Evolutionary conservation across 176 grass and related monocot species (phyloP).

Genomic region (Oryza rufipogon): DNA sequence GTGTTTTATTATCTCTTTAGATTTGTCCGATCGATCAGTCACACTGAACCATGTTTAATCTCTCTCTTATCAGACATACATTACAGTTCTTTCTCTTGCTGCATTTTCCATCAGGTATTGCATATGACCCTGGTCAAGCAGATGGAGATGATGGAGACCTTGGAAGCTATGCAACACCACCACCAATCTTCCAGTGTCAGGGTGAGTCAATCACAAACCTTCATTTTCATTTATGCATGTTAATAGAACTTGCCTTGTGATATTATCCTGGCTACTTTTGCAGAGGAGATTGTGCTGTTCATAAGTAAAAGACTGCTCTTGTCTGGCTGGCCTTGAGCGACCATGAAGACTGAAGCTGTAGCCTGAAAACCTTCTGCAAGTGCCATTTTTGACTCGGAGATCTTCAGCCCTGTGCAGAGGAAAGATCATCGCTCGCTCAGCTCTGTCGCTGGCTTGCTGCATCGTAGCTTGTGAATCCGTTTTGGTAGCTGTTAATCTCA

Average conservation of each 20-base stretch:
- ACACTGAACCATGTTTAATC: neutral
- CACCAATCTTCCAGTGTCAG: slow-evolving; percentile 46
- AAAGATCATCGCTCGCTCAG: neutral
- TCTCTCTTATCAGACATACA: neutral
- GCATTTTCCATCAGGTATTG: slow-evolving; percentile 47
- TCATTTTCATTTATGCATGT: neutral
- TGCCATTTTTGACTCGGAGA: neutral
- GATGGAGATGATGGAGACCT: slow-evolving; percentile 54
- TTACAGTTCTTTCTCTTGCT: slow-evolving; percentile 4
- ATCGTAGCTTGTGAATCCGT: neutral
- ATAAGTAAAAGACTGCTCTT: slow-evolving; percentile 7
- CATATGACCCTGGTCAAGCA: slow-evolving; percentile 55
- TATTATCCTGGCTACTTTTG: neutral
- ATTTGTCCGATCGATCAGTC: neutral
- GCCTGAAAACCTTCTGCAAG: neutral
- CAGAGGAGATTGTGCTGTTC: slow-evolving; percentile 67
- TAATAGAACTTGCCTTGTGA: neutral
- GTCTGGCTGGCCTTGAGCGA: neutral
- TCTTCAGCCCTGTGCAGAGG: neutral
- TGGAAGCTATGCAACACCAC: slow-evolving; percentile 47
- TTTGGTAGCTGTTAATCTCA: neutral
- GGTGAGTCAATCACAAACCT: slow-evolving; percentile 36
- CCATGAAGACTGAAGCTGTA: neutral
- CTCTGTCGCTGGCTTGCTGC: neutral
- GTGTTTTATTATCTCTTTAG: neutral